These are phyloP conservation scores for Tylopilus balloui DNA, from an alignment of 768 basidiomycete species.

Conservation along the genomic window DNA sequence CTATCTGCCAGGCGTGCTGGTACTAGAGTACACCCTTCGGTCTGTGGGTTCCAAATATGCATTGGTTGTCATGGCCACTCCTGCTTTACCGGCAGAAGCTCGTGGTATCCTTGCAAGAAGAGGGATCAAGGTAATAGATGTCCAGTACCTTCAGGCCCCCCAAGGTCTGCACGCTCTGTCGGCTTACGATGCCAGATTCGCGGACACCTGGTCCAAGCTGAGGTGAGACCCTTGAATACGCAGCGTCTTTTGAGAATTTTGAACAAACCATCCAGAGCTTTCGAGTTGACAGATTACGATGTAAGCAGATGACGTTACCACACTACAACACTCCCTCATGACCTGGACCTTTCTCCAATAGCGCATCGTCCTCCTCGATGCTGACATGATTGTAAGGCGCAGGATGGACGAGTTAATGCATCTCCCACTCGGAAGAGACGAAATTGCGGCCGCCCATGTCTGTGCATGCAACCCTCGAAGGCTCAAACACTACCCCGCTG, in stretches of 20 bases:
- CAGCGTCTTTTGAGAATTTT: constrained; percentile 22
- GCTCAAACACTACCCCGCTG: constrained; percentile 78
- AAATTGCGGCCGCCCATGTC: constrained; percentile 85
- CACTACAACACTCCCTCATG: not conserved
- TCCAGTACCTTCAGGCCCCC: constrained; percentile 54
- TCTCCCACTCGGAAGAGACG: constrained; percentile 51
- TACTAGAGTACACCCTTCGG: constrained; percentile 49
- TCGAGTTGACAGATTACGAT: constrained; percentile 65
- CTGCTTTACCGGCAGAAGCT: constrained; percentile 47
- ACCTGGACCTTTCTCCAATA: constrained; percentile 26
- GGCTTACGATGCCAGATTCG: constrained; percentile 44
- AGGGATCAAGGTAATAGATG: constrained; percentile 53
- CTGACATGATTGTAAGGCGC: constrained; percentile 78
- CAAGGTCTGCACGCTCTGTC: constrained; percentile 36
- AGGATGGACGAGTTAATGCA: constrained; percentile 80
- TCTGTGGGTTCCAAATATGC: constrained; percentile 61
- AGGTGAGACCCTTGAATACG: constrained; percentile 32
- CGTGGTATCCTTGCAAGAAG: constrained; percentile 47
- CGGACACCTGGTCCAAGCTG: constrained; percentile 64
- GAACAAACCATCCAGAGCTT: constrained; percentile 37
- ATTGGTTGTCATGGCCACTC: constrained; percentile 75
- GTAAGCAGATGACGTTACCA: constrained; percentile 34
- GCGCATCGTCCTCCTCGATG: constrained; percentile 79
- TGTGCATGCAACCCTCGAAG: constrained; percentile 94
- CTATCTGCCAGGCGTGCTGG: constrained; percentile 56